Evolutionary conservation across 768 basidiomycete genomes (phyloP), one percentile per base, ranked within the genome.

Genomic region (Mycena floridula): DNA sequence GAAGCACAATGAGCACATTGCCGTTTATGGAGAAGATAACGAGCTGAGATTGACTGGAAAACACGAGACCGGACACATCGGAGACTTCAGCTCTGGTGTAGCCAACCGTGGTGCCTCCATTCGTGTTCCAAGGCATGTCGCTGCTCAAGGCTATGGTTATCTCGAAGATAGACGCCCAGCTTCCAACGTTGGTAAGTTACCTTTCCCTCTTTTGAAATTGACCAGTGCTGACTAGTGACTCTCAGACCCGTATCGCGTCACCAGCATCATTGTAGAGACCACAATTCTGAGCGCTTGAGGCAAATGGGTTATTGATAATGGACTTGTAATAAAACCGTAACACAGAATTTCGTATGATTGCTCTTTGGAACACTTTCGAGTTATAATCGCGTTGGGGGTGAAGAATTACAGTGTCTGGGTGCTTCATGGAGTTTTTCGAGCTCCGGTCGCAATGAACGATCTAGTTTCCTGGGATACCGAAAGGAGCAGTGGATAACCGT

Each of bases 41-140:
- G 96, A 98, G 44, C 72, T 92, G 50, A 82, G 96, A 59, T 76
- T 99, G 61, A 96, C 94, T 22, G 96, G 96, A 49, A 85, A 87
- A 54, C 95, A 98, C 66, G 96, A 99, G 78, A 99, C 96, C 41
- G 93, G 87, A 46, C 90, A 93, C 70, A 97, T 98, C 57, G 76
- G 82, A 53, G 62, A 64, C 45, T 99, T 99, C 76, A 87, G 84
- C 56, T 87, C 89, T 48, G 96, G 96, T 67, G 90, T 98, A 51
- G 96, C 96, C 55, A 87, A 96, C 75, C 91, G 95, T 66, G 96
- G 93, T 58, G 93, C 95, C 37, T 94, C 91, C 24, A 90, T 96
- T 62, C 90, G 93, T 71, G 85, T 99, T 37, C 96, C 96, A 38
- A 75, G 95, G 58, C 89, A 94, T 61, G 94, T 97, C 58, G 87